Base-by-base conservation (phyloP, 495 filamentous ascomycete genomes). In the Penicillium taxi region DNA sequence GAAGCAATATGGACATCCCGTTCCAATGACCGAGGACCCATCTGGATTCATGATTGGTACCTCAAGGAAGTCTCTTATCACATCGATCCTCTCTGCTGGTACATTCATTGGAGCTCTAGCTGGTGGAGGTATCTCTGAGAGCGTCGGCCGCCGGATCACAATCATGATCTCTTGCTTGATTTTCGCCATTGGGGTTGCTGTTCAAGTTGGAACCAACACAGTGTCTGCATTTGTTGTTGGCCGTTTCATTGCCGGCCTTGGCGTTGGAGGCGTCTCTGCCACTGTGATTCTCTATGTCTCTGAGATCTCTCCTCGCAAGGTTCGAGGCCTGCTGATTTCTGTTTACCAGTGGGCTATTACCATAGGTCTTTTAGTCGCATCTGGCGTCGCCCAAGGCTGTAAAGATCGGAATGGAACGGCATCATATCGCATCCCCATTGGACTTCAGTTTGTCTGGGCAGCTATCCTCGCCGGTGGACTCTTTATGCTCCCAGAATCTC, bases 41-140 rank as follows among this genome's bases (percentile, higher is more conserved):
- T 32, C 26, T 6, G 45, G 46, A 6, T 49, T 30, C 15, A 35
- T 48, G 17, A 45, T 52, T n/a, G 4, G 41, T n/a, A 42, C 33
- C 24, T 48, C 48, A 1, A 46, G 37, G 12, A 40, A 52, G 49
- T 77, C 75, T 4, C 66, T 84, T 22, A 83, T 83, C 49, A 77
- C 75, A 35, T 82, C 80, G 7, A 82, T 86, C 44, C 68, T 85
- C 5, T 85, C 82, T 28, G 72, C 69, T 44, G 82, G 82, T 49
- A 85, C 82, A 38, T 85, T 86, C 69, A 74, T 84, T 41, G 82
- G 81, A 28, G 78, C 82, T 29, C 52, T 86, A 30, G 65, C 80
- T 34, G 78, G 76, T 15, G 80, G 78, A 56, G 72, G 74, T 43
- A 31, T 80, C 12, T 75, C 80, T 35, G 82, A 86, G 48, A 66